Evolutionary conservation across 345 rosid species (phyloP).

Genomic region (Eucalyptus caleyi): DNA sequence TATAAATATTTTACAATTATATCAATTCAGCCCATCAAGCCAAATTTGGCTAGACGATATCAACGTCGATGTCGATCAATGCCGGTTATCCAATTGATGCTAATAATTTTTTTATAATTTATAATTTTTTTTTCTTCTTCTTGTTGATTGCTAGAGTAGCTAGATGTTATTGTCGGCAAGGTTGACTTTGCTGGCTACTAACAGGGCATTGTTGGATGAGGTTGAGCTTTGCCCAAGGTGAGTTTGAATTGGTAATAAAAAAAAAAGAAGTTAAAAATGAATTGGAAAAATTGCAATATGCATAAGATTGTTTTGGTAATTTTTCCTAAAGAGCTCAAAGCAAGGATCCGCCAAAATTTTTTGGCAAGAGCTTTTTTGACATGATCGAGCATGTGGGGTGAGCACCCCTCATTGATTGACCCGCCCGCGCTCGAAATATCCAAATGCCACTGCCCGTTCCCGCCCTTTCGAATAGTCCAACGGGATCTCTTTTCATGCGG

Average conservation of each 20-base stretch:
- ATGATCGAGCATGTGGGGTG: neutral
- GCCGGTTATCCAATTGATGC: accelerated
- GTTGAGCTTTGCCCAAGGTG: too few species aligned
- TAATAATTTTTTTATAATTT: too few species aligned
- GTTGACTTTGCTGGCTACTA: too few species aligned
- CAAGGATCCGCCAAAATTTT: accelerated
- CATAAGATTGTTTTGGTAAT: too few species aligned
- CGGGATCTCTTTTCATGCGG: neutral
- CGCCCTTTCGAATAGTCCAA: neutral
- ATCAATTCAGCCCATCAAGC: accelerated
- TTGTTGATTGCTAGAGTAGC: accelerated
- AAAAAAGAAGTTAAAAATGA: too few species aligned
- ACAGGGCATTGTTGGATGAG: accelerated
- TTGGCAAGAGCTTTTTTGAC: neutral
- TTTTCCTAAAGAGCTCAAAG: accelerated
- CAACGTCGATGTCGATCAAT: accelerated
- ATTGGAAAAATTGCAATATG: too few species aligned
- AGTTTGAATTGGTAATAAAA: too few species aligned
- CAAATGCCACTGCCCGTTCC: neutral
- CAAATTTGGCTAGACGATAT: accelerated
- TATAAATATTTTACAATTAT: too few species aligned
- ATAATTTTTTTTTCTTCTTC: too few species aligned
- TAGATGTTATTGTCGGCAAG: accelerated
- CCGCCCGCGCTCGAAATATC: neutral
- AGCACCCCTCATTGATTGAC: neutral